Evolutionary conservation across 306 rosid species (phyloP).

Genomic region (Sicyos baderoa): DNA sequence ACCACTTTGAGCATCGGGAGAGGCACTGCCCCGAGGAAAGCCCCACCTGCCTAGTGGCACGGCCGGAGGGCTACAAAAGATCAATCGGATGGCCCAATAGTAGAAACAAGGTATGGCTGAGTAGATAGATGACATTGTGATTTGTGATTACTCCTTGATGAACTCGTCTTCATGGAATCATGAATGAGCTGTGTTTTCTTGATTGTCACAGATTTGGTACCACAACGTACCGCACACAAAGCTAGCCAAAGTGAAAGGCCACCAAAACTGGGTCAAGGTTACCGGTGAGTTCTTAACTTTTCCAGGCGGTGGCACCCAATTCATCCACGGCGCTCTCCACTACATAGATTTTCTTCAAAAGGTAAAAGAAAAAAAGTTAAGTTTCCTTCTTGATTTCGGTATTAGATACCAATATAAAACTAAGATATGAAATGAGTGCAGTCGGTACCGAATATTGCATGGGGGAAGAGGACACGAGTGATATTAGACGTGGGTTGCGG

Average conservation of each 20-base stretch:
- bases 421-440: conserved; percentile 21
- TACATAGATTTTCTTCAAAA: conserved; percentile 74
- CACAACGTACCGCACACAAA: conserved; percentile 66
- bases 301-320: conserved; percentile 96
- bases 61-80: conserved; percentile 52
- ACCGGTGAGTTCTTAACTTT: conserved; percentile 79
- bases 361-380: conserved; percentile 25
- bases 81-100: conserved; percentile 63
- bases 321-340: conserved; percentile 82
- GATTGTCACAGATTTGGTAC: conserved; percentile 55
- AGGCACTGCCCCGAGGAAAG: conserved; percentile 75
- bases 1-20: conserved; percentile 77
- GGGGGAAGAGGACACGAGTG: conserved; percentile 75
- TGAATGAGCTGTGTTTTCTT: neutral
- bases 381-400: neutral
- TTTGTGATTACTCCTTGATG: neutral
- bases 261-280: conserved; percentile 90
- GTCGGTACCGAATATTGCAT: conserved; percentile 57
- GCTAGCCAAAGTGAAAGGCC: conserved; percentile 88
- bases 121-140: neutral
- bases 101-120: conserved; percentile 52
- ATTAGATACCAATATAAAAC: neutral
- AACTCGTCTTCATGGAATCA: neutral
- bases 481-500: conserved; percentile 90
- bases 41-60: conserved; percentile 71